phyloP scores from a whole-genome alignment of 805 yeast genomes.

The Monosporozyma siamensis region DNA sequence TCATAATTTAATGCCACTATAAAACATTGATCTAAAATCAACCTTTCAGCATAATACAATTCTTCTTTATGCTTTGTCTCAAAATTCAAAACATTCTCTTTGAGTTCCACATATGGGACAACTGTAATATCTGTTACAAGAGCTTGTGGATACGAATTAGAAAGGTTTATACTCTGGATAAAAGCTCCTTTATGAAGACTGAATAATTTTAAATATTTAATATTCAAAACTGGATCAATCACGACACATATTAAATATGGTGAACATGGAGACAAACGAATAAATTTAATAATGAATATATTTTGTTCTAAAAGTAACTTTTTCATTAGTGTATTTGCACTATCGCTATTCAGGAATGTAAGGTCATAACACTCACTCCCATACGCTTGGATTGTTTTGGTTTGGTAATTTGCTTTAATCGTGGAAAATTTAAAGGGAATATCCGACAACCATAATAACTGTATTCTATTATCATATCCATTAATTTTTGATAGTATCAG shows the following conservation, averaged over 20 bases:
- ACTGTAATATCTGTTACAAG: slow-evolving; percentile 14
- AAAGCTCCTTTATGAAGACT: background rate
- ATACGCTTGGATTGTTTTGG: background rate
- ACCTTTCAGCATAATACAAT: slow-evolving; percentile 26
- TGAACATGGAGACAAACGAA: slow-evolving; percentile 3
- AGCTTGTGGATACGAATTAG: slow-evolving; percentile 13
- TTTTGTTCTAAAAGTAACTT: background rate
- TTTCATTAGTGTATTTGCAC: background rate
- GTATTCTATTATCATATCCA: background rate
- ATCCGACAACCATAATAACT: background rate
- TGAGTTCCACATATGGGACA: slow-evolving; percentile 9
- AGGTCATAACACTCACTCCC: slow-evolving; percentile 4
- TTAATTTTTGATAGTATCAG: background rate
- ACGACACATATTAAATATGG: slow-evolving; percentile 1
- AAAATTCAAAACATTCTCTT: too few species aligned
- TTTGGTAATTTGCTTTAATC: background rate
- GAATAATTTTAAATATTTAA: background rate
- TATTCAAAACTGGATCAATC: background rate
- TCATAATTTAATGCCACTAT: slow-evolving; percentile 30
- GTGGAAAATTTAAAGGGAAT: background rate
- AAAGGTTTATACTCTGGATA: background rate
- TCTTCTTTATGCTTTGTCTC: slow-evolving; percentile 3
- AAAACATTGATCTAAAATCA: slow-evolving; percentile 31
- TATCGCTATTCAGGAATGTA: background rate
- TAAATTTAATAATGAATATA: background rate